A percentile compares a stretch with the other conserved stretches of the same genome.
Evolutionary conservation across 2,329 filamentous ascomycete genomes (phyloP).

Genomic region (Trichoderma sp.): DNA sequence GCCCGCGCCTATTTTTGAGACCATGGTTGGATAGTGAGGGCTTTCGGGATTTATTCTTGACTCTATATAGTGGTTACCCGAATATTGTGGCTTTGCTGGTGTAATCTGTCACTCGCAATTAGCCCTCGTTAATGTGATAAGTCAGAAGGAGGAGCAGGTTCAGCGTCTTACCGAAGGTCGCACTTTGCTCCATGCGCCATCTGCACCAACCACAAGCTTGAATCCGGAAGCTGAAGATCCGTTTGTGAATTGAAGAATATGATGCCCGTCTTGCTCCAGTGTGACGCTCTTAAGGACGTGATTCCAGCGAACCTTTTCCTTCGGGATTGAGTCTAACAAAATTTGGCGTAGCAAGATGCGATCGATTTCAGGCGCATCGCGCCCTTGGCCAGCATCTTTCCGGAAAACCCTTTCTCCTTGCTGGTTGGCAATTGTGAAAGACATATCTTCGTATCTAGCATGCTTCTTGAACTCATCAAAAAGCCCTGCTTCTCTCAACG

Average conservation of each 20-base stretch:
- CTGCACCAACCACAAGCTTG: conserved; percentile 41
- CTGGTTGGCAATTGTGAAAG: conserved; percentile 49
- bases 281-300: conserved; percentile 21
- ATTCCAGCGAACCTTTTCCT: conserved; percentile 45
- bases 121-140: not conserved
- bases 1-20: not conserved
- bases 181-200: conserved; percentile 43
- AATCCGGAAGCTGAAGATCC: conserved; percentile 38
- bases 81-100: conserved; percentile 15
- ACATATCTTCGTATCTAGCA: conserved; percentile 50
- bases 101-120: conserved; percentile 29
- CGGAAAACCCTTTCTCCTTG: conserved; percentile 39
- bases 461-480: conserved; percentile 51
- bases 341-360: conserved; percentile 44
- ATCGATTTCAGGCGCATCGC: conserved; percentile 43
- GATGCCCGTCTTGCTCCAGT: conserved; percentile 26
- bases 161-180: conserved; percentile 25
- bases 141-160: too few species aligned
- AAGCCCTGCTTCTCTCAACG: conserved; percentile 51
- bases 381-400: conserved; percentile 27
- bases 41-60: not conserved
- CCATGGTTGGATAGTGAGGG: not conserved
- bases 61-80: conserved; percentile 16
- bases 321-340: conserved; percentile 44
- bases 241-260: conserved; percentile 43